Conservation (phyloP, 768 basidiomycete species). For the Boletus reticuloceps region DNA sequence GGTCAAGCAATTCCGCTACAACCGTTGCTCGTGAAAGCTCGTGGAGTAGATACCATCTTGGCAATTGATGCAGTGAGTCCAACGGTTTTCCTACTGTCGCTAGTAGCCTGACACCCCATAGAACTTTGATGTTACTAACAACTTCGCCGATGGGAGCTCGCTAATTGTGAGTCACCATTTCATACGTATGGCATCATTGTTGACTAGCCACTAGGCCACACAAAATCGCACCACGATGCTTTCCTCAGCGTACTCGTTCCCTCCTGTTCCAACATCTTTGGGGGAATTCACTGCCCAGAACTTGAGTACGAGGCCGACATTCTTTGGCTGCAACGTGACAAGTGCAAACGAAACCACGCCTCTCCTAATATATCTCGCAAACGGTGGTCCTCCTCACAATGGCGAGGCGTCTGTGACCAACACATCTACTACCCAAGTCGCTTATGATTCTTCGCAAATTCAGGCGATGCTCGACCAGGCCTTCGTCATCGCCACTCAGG, state of each 20-base stretch:
- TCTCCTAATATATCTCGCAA: constrained; percentile 58
- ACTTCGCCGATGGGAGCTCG: constrained; percentile 23
- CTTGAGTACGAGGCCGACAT: constrained; percentile 38
- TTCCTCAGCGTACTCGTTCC: constrained; percentile 33
- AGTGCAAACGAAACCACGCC: constrained; percentile 35
- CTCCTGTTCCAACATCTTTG: constrained; percentile 26
- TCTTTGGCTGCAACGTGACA: constrained; percentile 43
- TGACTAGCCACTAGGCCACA: constrained; percentile 16
- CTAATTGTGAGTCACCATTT: constrained; percentile 20
- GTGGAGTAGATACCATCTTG: constrained; percentile 47
- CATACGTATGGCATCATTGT: neutral
- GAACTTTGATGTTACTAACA: constrained; percentile 11
- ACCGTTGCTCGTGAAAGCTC: constrained; percentile 46
- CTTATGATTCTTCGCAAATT: constrained; percentile 37
- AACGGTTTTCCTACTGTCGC: neutral
- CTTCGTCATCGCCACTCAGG: constrained; percentile 42
- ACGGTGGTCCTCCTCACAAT: constrained; percentile 44
- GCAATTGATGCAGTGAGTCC: constrained; percentile 44
- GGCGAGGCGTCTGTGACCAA: constrained; percentile 40
- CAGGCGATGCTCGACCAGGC: constrained; percentile 47
- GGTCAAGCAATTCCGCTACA: constrained; percentile 46
- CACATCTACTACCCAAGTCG: constrained; percentile 38
- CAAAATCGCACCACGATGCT: constrained; percentile 40
- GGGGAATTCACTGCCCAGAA: constrained; percentile 34
- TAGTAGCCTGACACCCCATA: neutral